Base-by-base conservation (phyloP, 2,329 filamentous ascomycete genomes). In the Metarhizium rileyi region DNA sequence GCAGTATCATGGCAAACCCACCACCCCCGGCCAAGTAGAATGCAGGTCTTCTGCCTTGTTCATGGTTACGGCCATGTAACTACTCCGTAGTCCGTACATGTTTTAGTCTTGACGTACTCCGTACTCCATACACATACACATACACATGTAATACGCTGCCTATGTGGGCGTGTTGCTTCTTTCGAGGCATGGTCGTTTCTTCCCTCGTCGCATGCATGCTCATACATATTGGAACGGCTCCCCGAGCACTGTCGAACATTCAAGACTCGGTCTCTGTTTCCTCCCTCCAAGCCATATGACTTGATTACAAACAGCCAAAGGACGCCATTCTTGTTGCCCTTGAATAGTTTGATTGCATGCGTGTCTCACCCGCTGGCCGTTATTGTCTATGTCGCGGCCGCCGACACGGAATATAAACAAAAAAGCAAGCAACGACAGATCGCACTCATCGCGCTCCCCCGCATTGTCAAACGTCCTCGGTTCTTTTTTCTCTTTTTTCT, bases 391-490 rank as follows among this genome's bases (percentile, higher is more conserved):
- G 26, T 44, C 25, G n/a, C 42, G 28, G 25, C 28, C 8, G 23
- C 23, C 20, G 42, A 14, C 23, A 28, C 23, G 27, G 46, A 20
- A 20, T 23, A n/a, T 26, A 9, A 25, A 10, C 10, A 16, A 26
- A 28, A 47, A 30, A 50, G 18, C 18, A 48, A 45, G 23, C 14
- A 38, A 25, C 28, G 14, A 45, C 22, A 35, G 47, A 48, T 48
- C 20, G 26, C 12, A 18, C 40, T 47, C 20, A 14, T 33, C 9
- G 10, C 5, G 10, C 7, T 42, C 44, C 43, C n/a, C 52, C 52
- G 50, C 52, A 50, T 42, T n/a, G 46, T 43, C 49, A 25, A 20
- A 22, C 28, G 14, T 25, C 40, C 40, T 26, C 30, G 40, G 30
- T n/a, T 5, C 27, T 41, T 36, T 42, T 18, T 27, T 43, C 38